Percentiles rank a stretch among this genome's conserved stretches.
phyloP scores from a whole-genome alignment of 1,284 basidiomycete species.

The Xerocomus minutiporus region DNA sequence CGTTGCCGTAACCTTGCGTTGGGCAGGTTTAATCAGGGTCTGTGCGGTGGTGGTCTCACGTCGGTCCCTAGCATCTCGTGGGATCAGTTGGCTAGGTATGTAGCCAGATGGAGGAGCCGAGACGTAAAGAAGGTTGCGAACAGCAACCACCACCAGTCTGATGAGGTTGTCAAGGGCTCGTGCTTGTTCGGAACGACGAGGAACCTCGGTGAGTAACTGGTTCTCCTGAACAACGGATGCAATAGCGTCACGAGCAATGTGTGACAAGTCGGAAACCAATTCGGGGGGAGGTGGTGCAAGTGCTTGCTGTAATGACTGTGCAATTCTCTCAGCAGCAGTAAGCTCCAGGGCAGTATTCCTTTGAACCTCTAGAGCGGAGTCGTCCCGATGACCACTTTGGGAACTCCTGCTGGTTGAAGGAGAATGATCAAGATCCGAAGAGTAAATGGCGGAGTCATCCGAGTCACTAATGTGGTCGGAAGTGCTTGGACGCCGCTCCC shows the following conservation, averaged over 20 bases:
- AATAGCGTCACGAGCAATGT: constrained; percentile 55
- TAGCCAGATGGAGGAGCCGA: constrained; percentile 61
- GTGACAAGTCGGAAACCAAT: constrained; percentile 55
- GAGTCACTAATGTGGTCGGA: constrained; percentile 60
- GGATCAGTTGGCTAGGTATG: constrained; percentile 54
- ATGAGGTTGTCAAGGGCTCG: constrained; percentile 60
- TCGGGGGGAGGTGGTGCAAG: constrained; percentile 56
- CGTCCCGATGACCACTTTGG: constrained; percentile 27
- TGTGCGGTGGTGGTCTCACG: constrained; percentile 44
- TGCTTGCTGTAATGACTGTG: constrained; percentile 59
- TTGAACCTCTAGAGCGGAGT: constrained; percentile 14
- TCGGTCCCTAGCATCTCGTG: constrained; percentile 44
- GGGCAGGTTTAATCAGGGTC: constrained; percentile 64
- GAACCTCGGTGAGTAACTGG: constrained; percentile 43
- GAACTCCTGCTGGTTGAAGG: constrained; percentile 34
- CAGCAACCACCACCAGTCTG: constrained; percentile 59
- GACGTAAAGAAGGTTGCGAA: constrained; percentile 71
- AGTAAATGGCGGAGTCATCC: constrained; percentile 71
- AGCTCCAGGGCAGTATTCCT: constrained; percentile 38
- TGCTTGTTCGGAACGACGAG: constrained; percentile 51
- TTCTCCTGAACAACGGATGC: constrained; percentile 56
- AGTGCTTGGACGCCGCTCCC: constrained; percentile 32
- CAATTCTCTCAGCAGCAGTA: constrained; percentile 64
- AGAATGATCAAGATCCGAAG: constrained; percentile 41
- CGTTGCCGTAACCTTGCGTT: constrained; percentile 74